phyloP scores from a whole-genome alignment of 2,329 filamentous ascomycete genomes.

The Zelopaecilomyces penicillatus region DNA sequence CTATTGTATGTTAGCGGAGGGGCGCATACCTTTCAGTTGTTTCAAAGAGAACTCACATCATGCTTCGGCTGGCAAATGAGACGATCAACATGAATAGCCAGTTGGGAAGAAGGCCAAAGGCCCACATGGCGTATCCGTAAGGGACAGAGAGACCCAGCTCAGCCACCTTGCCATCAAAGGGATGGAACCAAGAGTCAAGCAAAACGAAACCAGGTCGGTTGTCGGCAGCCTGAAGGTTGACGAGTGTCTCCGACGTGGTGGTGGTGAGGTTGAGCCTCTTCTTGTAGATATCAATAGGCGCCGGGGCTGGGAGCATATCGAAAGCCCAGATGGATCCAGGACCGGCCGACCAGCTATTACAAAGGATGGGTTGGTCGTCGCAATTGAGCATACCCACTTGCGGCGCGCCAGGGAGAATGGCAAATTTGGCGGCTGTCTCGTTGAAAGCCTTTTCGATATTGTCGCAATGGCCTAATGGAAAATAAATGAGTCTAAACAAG shows the following conservation, averaged over 20 bases:
- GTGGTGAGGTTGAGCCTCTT: conserved; percentile 63
- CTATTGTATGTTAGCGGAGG: conserved; percentile 22
- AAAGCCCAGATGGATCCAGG: conserved; percentile 60
- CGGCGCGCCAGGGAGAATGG: conserved; percentile 51
- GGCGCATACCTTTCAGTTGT: background rate
- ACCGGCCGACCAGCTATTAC: conserved; percentile 62
- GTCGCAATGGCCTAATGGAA: conserved; percentile 50
- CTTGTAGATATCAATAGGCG: conserved; percentile 55
- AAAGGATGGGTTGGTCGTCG: conserved; percentile 65
- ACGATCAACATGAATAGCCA: conserved; percentile 74
- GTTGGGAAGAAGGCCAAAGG: conserved; percentile 57
- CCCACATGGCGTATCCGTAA: conserved; percentile 60
- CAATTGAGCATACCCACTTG: conserved; percentile 65
- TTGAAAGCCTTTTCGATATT: conserved; percentile 58
- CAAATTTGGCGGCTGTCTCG: conserved; percentile 56
- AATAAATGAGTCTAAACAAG: background rate
- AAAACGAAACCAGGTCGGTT: conserved; percentile 38
- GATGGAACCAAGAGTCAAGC: conserved; percentile 63
- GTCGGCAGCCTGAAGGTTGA: conserved; percentile 46
- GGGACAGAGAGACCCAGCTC: conserved; percentile 55
- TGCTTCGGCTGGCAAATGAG: conserved; percentile 61
- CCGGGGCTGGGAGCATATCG: conserved; percentile 55
- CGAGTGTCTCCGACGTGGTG: conserved; percentile 55
- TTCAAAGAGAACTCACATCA: conserved; percentile 55
- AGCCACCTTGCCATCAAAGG: conserved; percentile 60